Evolutionary conservation across 345 rosid species (phyloP).

Genomic region (Reutealis trisperma): DNA sequence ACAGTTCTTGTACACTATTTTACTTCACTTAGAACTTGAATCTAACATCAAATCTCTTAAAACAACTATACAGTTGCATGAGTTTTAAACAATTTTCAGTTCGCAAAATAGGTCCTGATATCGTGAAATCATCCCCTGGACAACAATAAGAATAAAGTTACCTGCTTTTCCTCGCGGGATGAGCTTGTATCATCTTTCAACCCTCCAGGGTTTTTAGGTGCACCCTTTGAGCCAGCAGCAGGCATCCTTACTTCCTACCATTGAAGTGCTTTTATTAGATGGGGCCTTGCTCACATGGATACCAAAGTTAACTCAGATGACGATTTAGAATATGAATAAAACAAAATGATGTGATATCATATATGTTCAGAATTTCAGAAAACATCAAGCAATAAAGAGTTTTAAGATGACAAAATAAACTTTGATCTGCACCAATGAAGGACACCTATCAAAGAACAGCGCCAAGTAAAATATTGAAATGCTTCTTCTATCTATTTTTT

Average conservation of each 20-base stretch:
- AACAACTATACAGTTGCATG: neutral
- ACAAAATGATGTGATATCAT: constrained; percentile 2
- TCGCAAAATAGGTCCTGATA: neutral
- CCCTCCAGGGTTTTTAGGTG: constrained; percentile 65
- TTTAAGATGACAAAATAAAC: constrained; percentile 6
- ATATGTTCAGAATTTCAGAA: constrained; percentile 5
- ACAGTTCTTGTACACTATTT: neutral
- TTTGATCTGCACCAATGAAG: neutral
- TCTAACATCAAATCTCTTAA: neutral
- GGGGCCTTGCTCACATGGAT: neutral
- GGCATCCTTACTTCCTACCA: constrained; percentile 98
- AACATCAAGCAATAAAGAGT: neutral
- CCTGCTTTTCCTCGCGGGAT: constrained; percentile 91
- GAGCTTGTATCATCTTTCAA: constrained; percentile 84
- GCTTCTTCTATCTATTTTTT: neutral
- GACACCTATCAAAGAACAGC: neutral
- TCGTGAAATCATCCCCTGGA: neutral
- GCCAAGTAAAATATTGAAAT: neutral
- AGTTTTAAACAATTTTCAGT: neutral
- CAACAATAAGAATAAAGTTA: constrained; percentile 18
- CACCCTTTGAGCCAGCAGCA: constrained; percentile 90
- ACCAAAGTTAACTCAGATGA: constrained; percentile 1
- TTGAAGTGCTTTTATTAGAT: constrained; percentile 26
- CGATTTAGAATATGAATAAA: constrained; percentile 5
- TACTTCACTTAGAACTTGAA: neutral